Percentiles rank a stretch among this genome's conserved stretches.
Evolutionary conservation across 768 basidiomycete genomes (phyloP).

Genomic region (Dacryopinax primogenitus): DNA sequence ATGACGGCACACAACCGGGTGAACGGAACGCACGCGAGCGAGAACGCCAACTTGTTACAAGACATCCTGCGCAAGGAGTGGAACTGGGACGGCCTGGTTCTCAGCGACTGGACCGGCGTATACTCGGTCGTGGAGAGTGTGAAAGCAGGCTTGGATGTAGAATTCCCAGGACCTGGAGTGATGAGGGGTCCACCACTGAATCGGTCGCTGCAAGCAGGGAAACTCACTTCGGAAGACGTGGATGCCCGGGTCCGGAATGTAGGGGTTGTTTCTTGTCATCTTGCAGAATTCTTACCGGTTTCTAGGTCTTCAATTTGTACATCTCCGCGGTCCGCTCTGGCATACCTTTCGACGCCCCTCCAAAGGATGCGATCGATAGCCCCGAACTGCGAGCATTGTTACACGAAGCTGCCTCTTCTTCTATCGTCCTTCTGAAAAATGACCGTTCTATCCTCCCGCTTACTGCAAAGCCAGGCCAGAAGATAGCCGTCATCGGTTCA

Average conservation of each 20-base stretch:
- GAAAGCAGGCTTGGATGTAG: slow-evolving; percentile 26
- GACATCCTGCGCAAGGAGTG: slow-evolving; percentile 26
- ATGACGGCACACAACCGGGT: slow-evolving; percentile 24
- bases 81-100: slow-evolving; percentile 25
- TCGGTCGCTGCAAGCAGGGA: slow-evolving; percentile 22
- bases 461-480: slow-evolving; percentile 39
- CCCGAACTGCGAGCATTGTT: slow-evolving; percentile 33
- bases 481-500: slow-evolving; percentile 61
- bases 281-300: background rate
- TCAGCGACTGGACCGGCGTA: slow-evolving; percentile 22
- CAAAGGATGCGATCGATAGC: slow-evolving; percentile 34
- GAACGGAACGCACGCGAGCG: slow-evolving; percentile 27
- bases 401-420: slow-evolving; percentile 29
- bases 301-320: slow-evolving; percentile 40
- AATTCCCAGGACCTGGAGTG: slow-evolving; percentile 30
- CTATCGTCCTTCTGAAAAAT: slow-evolving; percentile 69
- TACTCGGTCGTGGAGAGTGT: slow-evolving; percentile 23
- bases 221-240: slow-evolving; percentile 30
- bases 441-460: slow-evolving; percentile 43
- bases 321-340: slow-evolving; percentile 39
- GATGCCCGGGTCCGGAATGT: slow-evolving; percentile 36
- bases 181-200: slow-evolving; percentile 16
- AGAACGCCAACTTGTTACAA: slow-evolving; percentile 22
- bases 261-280: slow-evolving; percentile 20
- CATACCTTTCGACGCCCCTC: slow-evolving; percentile 43